These are phyloP conservation scores for Erodium chrysanthum DNA, from an alignment of 441 rosid species.

Conservation along the genomic window DNA sequence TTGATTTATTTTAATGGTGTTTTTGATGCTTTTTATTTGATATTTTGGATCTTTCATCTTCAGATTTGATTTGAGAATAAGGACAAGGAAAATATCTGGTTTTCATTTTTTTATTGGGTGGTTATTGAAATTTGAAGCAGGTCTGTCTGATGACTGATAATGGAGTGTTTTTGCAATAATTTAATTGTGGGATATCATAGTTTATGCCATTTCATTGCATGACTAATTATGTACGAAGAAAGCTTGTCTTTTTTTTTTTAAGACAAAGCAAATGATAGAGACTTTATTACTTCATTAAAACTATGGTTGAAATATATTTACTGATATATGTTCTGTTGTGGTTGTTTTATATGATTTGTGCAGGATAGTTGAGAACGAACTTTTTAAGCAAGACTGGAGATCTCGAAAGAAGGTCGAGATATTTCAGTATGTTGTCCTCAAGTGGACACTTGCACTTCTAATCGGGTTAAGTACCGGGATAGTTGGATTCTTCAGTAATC, in stretches of 20 bases:
- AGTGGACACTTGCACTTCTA: conserved; percentile 86
- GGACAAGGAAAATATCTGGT: background rate
- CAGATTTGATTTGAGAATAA: background rate
- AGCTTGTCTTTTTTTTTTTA: background rate
- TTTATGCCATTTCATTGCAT: background rate
- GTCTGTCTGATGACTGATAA: background rate
- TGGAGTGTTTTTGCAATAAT: background rate
- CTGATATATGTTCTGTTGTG: background rate
- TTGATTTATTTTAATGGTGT: background rate
- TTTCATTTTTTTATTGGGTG: too few relatives aligned
- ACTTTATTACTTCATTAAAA: background rate
- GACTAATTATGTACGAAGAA: background rate
- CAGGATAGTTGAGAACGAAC: conserved; percentile 80
- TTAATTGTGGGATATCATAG: background rate
- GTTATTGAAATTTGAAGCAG: background rate
- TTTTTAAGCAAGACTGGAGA: conserved; percentile 94
- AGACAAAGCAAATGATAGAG: too few relatives aligned
- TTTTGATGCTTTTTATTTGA: background rate
- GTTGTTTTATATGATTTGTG: background rate
- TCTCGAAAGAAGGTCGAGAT: conserved; percentile 69
- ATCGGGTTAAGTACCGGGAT: conserved; percentile 73
- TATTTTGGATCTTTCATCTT: background rate
- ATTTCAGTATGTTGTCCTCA: conserved; percentile 65
- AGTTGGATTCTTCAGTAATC: conserved; percentile 61
- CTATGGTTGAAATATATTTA: background rate